Conservation (phyloP, 2,329 filamentous ascomycete genomes). For the Uncinocarpus reesii region DNA sequence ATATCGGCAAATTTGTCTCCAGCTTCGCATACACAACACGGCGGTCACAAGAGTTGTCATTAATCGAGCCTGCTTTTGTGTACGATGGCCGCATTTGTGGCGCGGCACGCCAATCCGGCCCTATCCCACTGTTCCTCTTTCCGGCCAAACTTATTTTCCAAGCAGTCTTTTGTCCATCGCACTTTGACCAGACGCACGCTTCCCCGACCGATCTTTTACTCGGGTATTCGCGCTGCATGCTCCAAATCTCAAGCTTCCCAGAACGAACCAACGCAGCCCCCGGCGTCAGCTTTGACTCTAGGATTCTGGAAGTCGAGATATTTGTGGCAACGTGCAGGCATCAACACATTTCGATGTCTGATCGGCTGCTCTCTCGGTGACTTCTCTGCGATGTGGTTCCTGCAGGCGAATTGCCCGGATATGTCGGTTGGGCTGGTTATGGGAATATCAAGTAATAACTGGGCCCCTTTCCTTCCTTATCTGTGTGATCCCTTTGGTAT, state of each 20-base stretch:
- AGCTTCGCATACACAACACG: slow-evolving; percentile 2
- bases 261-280: neutral
- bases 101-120: neutral
- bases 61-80: neutral
- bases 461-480: neutral
- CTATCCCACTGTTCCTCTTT: neutral
- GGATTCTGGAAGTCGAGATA: slow-evolving; percentile 30
- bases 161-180: neutral
- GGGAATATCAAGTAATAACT: slow-evolving; percentile 44
- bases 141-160: neutral
- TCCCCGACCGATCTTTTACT: neutral
- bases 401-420: slow-evolving; percentile 41
- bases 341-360: slow-evolving; percentile 49
- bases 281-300: slow-evolving; percentile 2
- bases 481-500: neutral
- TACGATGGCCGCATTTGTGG: neutral
- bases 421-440: slow-evolving; percentile 43
- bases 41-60: slow-evolving; percentile 13
- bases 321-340: slow-evolving; percentile 42
- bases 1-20: neutral
- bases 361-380: slow-evolving; percentile 48
- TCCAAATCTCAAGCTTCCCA: slow-evolving; percentile 8
- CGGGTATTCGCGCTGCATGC: slow-evolving; percentile 8
- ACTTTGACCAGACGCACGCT: no score
- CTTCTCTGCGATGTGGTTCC: slow-evolving; percentile 47